A percentile compares a stretch with the other conserved stretches of the same genome.
These are phyloP conservation scores for Daldinia sp. DNA, from an alignment of 2,329 filamentous ascomycete genomes.

Conservation along the genomic window DNA sequence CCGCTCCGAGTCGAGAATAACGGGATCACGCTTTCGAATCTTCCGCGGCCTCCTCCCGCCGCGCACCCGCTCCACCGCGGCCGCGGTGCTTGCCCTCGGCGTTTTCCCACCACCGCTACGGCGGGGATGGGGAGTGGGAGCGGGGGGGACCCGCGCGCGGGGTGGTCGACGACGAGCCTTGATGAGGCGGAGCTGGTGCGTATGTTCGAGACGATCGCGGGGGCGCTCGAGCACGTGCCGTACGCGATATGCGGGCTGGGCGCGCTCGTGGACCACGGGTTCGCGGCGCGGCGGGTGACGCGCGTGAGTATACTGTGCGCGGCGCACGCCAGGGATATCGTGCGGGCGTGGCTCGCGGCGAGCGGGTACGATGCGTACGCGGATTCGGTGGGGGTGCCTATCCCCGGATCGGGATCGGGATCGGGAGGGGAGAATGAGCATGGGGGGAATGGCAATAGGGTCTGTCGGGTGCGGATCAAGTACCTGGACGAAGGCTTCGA, in stretches of 20 bases:
- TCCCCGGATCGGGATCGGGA: not conserved
- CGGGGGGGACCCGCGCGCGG: slow-evolving; percentile 6
- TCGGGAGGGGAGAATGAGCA: slow-evolving; percentile 1
- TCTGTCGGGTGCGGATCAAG: slow-evolving; percentile 54
- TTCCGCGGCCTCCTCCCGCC: not conserved
- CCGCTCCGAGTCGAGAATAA: not conserved
- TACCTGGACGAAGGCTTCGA: slow-evolving; percentile 53
- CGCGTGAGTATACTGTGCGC: slow-evolving; percentile 59
- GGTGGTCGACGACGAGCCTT: slow-evolving; percentile 47
- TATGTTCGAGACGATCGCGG: slow-evolving; percentile 57
- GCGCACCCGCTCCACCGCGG: not conserved
- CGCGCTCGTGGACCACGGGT: slow-evolving; percentile 61
- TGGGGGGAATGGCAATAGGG: too few species aligned
- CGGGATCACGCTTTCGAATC: not conserved
- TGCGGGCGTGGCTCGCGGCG: slow-evolving; percentile 57
- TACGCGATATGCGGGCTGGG: slow-evolving; percentile 62
- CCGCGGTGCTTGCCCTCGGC: not conserved
- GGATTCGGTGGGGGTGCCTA: slow-evolving; percentile 60
- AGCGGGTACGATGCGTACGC: slow-evolving; percentile 52
- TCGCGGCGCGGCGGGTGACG: slow-evolving; percentile 46
- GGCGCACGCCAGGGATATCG: slow-evolving; percentile 50
- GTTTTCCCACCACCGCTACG: slow-evolving; percentile 6
- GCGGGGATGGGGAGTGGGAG: too few species aligned
- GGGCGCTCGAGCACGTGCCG: slow-evolving; percentile 57
- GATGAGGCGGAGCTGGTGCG: slow-evolving; percentile 50